Evolutionary conservation across 1,139 yeast species (phyloP).

Genomic region (Meyerozyma carpophila): DNA sequence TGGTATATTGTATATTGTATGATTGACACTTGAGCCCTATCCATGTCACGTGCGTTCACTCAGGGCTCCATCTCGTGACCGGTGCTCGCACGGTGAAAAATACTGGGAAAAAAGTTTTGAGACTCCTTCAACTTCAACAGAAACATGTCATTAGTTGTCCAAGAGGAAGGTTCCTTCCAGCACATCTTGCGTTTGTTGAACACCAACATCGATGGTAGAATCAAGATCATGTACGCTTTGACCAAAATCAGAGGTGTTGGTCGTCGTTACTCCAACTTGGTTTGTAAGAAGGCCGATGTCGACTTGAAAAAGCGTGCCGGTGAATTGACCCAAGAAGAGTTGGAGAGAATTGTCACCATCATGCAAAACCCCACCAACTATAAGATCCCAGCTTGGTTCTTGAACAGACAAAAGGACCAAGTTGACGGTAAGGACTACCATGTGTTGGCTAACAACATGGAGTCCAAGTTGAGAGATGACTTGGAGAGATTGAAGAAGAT

Average conservation of each 20-base stretch:
- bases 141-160: constrained; percentile 92
- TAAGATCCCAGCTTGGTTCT: constrained; percentile 99
- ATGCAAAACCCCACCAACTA: constrained; percentile 99
- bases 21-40: not conserved
- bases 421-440: constrained; percentile 99
- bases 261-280: constrained; percentile 99
- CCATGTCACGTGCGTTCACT: not conserved
- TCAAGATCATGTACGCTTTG: constrained; percentile 99
- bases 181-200: constrained; percentile 99
- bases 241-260: constrained; percentile 99
- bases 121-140: constrained; percentile 5
- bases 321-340: constrained; percentile 99
- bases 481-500: constrained; percentile 99
- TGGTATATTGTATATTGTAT: not conserved
- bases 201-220: constrained; percentile 99
- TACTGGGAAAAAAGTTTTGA: constrained; percentile 7
- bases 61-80: constrained; percentile 1
- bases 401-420: constrained; percentile 98
- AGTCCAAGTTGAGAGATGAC: constrained; percentile 99
- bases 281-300: constrained; percentile 99
- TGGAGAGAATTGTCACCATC: constrained; percentile 98
- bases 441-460: constrained; percentile 97
- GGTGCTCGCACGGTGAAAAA: constrained; percentile 6
- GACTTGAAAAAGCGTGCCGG: constrained; percentile 99
- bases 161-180: constrained; percentile 99